Conservation (phyloP, 345 rosid species). For the Salix brachista region DNA sequence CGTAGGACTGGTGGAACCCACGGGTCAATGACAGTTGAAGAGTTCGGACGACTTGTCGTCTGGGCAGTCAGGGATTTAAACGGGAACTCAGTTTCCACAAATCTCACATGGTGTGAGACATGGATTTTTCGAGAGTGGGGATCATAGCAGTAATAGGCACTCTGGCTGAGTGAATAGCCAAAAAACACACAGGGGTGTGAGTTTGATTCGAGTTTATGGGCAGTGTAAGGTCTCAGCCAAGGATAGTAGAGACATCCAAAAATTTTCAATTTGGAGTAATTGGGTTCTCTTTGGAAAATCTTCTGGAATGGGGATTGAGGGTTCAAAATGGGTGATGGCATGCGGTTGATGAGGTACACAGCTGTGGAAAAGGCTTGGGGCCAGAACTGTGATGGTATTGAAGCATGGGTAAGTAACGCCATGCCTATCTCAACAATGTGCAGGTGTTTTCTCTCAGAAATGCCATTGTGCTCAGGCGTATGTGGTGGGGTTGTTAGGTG, state of each 20-base stretch:
- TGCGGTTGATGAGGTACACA: neutral
- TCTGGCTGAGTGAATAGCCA: neutral
- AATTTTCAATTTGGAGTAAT: neutral
- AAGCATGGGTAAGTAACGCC: rapidly evolving
- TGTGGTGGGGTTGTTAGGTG: neutral
- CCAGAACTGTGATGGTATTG: rapidly evolving
- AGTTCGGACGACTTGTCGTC: rapidly evolving
- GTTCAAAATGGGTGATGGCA: rapidly evolving
- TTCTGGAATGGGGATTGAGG: neutral
- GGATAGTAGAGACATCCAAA: no score
- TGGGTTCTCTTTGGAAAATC: rapidly evolving
- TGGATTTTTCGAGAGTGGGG: neutral
- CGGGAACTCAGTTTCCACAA: no score
- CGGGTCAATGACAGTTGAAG: no score
- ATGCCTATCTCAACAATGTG: neutral
- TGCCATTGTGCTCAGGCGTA: neutral
- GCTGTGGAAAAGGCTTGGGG: rapidly evolving
- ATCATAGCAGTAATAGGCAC: neutral
- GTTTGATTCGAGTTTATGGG: rapidly evolving
- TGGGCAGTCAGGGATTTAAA: no score
- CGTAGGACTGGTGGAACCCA: neutral
- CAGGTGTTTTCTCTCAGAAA: no score
- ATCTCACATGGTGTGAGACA: neutral
- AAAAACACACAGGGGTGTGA: neutral
- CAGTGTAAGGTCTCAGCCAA: neutral